These are phyloP conservation scores for Amanita jacksonii DNA, from an alignment of 768 basidiomycete species.

Conservation along the genomic window DNA sequence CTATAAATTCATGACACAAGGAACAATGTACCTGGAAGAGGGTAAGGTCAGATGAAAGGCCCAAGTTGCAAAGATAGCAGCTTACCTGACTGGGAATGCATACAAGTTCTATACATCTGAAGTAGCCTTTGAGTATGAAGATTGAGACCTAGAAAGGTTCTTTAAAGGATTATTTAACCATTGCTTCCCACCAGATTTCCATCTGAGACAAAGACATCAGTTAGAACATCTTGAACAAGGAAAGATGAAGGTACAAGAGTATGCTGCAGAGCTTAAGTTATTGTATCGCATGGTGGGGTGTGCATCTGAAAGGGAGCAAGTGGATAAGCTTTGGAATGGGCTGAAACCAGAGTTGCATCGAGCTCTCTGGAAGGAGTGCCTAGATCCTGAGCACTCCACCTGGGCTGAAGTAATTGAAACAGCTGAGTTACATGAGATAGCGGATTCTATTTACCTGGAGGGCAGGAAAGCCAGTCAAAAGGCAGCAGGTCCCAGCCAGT, in stretches of 20 bases:
- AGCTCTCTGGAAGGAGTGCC: background rate
- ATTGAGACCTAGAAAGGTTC: constrained; percentile 17
- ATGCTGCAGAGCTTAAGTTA: too few relatives aligned
- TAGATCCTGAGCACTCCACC: background rate
- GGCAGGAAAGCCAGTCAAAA: too few relatives aligned
- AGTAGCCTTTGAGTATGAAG: constrained; percentile 11
- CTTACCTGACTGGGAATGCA: constrained; percentile 22
- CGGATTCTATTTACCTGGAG: background rate
- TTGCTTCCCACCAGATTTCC: constrained; percentile 24
- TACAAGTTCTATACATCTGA: constrained; percentile 19
- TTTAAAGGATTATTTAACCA: constrained; percentile 22
- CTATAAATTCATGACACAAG: constrained; percentile 13
- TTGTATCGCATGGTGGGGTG: too few relatives aligned
- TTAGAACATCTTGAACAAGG: too few relatives aligned
- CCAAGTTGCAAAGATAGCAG: constrained; percentile 14
- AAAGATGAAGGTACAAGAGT: too few relatives aligned
- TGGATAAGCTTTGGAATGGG: background rate
- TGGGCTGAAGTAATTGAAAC: background rate
- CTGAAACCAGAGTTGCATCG: background rate
- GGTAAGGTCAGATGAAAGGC: constrained; percentile 10
- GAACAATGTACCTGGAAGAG: constrained; percentile 12
- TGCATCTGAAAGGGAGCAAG: constrained; percentile 7
- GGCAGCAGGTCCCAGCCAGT: too few relatives aligned
- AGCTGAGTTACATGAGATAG: background rate
- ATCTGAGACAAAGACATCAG: constrained; percentile 16